A percentile compares a stretch with the other conserved stretches of the same genome.
Evolutionary conservation across 2,329 filamentous ascomycete species (phyloP).

Genomic region (Claviceps paspali): DNA sequence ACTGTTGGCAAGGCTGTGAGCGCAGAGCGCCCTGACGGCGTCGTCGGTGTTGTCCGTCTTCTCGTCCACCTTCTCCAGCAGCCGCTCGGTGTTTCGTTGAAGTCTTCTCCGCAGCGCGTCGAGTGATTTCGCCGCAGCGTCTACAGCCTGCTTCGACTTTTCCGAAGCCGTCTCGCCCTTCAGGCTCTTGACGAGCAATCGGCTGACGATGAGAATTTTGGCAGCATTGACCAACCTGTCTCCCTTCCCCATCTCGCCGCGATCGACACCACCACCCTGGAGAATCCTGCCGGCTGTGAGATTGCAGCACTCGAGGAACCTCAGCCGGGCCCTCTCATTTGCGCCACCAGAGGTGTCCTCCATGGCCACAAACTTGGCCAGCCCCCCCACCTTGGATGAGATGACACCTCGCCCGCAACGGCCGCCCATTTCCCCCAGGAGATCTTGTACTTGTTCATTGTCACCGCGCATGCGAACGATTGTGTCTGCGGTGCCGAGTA

Average conservation of each 20-base stretch:
- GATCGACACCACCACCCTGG: conserved; percentile 24
- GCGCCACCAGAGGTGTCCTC: conserved; percentile 13
- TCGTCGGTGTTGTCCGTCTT: conserved; percentile 28
- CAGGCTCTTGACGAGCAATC: conserved; percentile 61
- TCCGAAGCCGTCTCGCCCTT: conserved; percentile 28
- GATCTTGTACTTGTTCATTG: conserved; percentile 58
- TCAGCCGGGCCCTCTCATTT: conserved; percentile 26
- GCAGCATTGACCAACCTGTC: conserved; percentile 42
- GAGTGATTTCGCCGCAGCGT: conserved; percentile 49
- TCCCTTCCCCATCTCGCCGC: conserved; percentile 24
- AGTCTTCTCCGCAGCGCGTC: conserved; percentile 47
- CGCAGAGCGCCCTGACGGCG: conserved; percentile 60
- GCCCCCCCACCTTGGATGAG: conserved; percentile 45
- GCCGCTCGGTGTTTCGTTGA: conserved; percentile 50
- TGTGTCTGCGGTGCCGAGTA: conserved; percentile 83
- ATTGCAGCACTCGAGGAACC: conserved; percentile 36
- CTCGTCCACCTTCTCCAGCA: conserved; percentile 48
- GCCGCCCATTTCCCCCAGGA: conserved; percentile 56
- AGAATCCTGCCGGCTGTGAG: conserved; percentile 34
- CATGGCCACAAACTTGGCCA: conserved; percentile 29
- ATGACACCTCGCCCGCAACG: conserved; percentile 62
- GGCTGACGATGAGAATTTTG: conserved; percentile 61
- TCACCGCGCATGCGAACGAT: conserved; percentile 79
- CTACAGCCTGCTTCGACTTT: conserved; percentile 27
- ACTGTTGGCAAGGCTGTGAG: conserved; percentile 68